Evolutionary conservation across 2,329 filamentous ascomycete species (phyloP).

Genomic region (Aaosphaeria pasadenensis): DNA sequence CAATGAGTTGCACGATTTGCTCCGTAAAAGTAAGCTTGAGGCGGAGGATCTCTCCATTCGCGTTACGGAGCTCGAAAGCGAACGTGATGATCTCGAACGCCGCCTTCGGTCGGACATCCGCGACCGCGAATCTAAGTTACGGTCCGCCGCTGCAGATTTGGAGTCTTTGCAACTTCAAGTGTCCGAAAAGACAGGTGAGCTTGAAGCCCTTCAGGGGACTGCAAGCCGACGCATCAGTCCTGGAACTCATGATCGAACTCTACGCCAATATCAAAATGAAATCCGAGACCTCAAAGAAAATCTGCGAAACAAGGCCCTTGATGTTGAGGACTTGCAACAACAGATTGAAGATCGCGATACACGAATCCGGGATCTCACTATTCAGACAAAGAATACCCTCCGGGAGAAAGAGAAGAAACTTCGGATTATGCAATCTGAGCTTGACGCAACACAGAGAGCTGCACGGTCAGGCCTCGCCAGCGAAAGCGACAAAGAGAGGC

Average conservation of each 20-base stretch:
- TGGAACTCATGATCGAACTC: slow-evolving; percentile 14
- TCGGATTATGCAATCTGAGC: slow-evolving; percentile 16
- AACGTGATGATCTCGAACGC: slow-evolving; percentile 44
- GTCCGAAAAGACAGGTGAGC: slow-evolving; percentile 54
- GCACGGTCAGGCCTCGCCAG: slow-evolving; percentile 26
- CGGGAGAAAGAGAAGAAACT: slow-evolving; percentile 27
- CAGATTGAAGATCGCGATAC: slow-evolving; percentile 12
- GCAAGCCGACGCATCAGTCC: slow-evolving; percentile 13
- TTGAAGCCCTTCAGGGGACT: slow-evolving; percentile 34
- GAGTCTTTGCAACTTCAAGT: slow-evolving; percentile 66
- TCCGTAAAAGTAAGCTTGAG: slow-evolving; percentile 26
- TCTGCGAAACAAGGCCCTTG: slow-evolving; percentile 12
- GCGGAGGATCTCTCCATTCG: slow-evolving; percentile 58
- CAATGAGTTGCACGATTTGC: slow-evolving; percentile 58
- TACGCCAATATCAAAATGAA: slow-evolving; percentile 19
- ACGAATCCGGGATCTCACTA: slow-evolving; percentile 7
- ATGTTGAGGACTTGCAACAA: slow-evolving; percentile 15
- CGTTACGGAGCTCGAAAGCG: slow-evolving; percentile 90
- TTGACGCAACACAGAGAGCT: slow-evolving; percentile 27
- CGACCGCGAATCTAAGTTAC: slow-evolving; percentile 13
- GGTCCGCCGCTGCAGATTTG: slow-evolving; percentile 53
- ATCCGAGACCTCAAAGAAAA: slow-evolving; percentile 16
- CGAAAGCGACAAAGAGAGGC: slow-evolving; percentile 58
- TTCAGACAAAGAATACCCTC: slow-evolving; percentile 7
- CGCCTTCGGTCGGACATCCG: slow-evolving; percentile 10